Conservation (phyloP, 169 alveolate species). For the Perkinsus chesapeaki region DNA sequence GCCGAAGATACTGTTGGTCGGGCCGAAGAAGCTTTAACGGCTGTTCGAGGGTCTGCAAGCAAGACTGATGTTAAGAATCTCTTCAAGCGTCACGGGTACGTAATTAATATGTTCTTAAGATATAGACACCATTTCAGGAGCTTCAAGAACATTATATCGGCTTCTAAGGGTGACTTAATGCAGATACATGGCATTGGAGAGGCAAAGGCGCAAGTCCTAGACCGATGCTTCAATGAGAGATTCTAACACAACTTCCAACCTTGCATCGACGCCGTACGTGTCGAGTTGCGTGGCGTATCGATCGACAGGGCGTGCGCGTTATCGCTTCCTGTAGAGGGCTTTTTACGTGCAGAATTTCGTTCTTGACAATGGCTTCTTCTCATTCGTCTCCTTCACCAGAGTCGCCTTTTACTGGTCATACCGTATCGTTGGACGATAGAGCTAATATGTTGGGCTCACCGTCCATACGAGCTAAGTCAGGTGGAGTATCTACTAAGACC, state of each 20-base stretch:
- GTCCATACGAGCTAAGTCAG: too few relatives aligned
- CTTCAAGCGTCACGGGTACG: not conserved
- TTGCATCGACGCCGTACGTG: not conserved
- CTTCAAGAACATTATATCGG: not conserved
- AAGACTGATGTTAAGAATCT: not conserved
- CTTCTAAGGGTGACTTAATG: not conserved
- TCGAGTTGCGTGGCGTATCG: not conserved
- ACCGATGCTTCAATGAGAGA: not conserved
- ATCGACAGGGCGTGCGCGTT: not conserved
- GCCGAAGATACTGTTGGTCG: not conserved
- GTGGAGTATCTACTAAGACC: too few relatives aligned
- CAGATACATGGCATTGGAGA: not conserved
- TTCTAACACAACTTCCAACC: not conserved
- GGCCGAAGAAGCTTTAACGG: not conserved
- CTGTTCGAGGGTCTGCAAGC: not conserved
- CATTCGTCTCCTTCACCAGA: not conserved
- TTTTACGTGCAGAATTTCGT: not conserved
- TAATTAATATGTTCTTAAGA: not conserved
- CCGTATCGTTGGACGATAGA: too few relatives aligned
- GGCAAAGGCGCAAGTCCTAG: not conserved
- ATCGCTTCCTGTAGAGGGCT: not conserved
- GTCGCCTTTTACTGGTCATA: not conserved
- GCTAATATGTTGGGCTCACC: too few relatives aligned
- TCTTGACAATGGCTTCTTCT: not conserved
- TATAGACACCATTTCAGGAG: not conserved